Percentiles rank a stretch among this genome's conserved stretches.
Conservation (phyloP, 805 yeast genomes). For the Monosporozyma yasuniensis region DNA sequence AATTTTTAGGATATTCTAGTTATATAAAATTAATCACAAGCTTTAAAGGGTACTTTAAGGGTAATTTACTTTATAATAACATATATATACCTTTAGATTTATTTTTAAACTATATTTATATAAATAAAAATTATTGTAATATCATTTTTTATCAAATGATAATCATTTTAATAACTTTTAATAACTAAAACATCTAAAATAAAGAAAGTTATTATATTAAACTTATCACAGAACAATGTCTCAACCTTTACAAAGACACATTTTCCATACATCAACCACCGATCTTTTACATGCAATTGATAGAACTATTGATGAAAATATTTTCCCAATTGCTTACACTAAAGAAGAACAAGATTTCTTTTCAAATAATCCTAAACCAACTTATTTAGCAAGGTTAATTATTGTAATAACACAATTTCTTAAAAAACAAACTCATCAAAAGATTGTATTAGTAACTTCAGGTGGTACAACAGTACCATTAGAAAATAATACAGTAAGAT, state of each 20-base stretch:
- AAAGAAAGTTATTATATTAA: neutral
- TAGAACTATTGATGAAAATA: constrained; percentile 50
- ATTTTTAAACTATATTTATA: neutral
- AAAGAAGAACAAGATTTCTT: constrained; percentile 74
- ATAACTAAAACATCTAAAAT: neutral
- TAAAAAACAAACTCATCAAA: constrained; percentile 36
- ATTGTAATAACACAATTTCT: constrained; percentile 53
- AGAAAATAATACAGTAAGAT: constrained; percentile 91
- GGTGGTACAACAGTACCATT: constrained; percentile 98
- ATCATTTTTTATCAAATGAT: too few relatives aligned
- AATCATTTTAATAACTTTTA: too few relatives aligned
- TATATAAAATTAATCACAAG: neutral
- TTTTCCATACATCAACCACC: constrained; percentile 57
- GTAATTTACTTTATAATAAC: neutral
- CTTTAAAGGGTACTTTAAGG: neutral
- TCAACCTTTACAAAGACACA: constrained; percentile 1
- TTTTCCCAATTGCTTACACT: constrained; percentile 60
- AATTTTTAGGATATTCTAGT: neutral
- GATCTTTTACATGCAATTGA: constrained; percentile 69
- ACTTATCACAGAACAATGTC: neutral
- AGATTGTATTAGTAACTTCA: constrained; percentile 74
- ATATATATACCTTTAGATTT: neutral
- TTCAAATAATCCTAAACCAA: constrained; percentile 59
- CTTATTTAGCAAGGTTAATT: constrained; percentile 55
- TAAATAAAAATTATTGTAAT: too few relatives aligned